Conservation (phyloP, 257 asterid genomes). For the Dorcoceras hygrometricum region DNA sequence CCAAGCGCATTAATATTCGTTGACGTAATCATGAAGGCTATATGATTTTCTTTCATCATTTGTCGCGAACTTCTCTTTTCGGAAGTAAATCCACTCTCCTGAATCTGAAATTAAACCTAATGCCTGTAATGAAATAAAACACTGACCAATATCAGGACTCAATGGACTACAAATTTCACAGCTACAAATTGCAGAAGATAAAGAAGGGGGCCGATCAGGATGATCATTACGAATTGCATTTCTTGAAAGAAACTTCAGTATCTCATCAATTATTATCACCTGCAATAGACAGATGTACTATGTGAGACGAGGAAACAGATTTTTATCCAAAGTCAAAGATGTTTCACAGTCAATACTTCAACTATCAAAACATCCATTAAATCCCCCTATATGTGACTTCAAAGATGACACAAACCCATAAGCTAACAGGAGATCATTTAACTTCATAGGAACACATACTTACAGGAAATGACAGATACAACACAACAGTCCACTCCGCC, state of each 20-base stretch:
- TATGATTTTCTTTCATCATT: constrained; percentile 25
- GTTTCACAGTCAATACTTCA: neutral
- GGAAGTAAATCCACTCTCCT: constrained; percentile 85
- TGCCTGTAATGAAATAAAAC: constrained; percentile 43
- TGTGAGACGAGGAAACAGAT: neutral
- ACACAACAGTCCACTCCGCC: constrained; percentile 86
- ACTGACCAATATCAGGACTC: constrained; percentile 19
- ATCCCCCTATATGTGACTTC: neutral
- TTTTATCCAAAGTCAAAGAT: neutral
- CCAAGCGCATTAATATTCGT: constrained; percentile 1
- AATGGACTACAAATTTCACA: neutral
- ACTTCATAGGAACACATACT: constrained; percentile 36
- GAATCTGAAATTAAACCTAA: constrained; percentile 55
- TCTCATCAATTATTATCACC: constrained; percentile 94
- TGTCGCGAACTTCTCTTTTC: constrained; percentile 63
- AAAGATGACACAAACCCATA: constrained; percentile 3
- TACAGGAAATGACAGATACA: constrained; percentile 94
- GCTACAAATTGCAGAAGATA: neutral
- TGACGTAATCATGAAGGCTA: neutral
- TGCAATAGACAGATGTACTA: constrained; percentile 32
- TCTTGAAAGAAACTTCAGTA: constrained; percentile 90
- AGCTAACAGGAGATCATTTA: neutral
- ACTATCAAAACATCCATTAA: neutral
- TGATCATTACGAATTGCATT: constrained; percentile 40
- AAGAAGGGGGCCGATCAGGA: neutral